A percentile compares a stretch with the other conserved stretches of the same genome.
These are phyloP conservation scores for Elsinoe australis DNA, from an alignment of 2,329 filamentous ascomycete species.

Conservation along the genomic window DNA sequence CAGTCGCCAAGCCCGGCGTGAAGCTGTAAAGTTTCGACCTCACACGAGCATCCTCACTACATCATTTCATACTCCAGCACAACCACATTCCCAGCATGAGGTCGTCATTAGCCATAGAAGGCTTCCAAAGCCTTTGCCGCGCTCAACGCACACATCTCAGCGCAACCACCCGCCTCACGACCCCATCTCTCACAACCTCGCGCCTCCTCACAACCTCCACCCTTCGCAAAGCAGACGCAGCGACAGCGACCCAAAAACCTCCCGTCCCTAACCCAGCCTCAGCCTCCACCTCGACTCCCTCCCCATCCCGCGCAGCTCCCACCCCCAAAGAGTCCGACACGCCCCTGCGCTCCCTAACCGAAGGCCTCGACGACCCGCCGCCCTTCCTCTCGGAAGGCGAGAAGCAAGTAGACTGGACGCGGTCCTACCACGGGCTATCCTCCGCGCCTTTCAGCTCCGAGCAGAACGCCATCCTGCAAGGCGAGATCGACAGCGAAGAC, in stretches of 20 bases:
- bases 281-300: slow-evolving; percentile 16
- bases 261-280: slow-evolving; percentile 11
- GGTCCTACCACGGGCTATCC: slow-evolving; percentile 73
- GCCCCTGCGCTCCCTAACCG: slow-evolving; percentile 38
- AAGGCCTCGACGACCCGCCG: slow-evolving; percentile 46
- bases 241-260: slow-evolving; percentile 1
- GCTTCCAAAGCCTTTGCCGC: slow-evolving; percentile 23
- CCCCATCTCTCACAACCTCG: background rate
- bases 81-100: slow-evolving; percentile 14
- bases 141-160: background rate
- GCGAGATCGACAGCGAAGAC: slow-evolving; percentile 61
- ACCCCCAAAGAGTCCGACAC: slow-evolving; percentile 21
- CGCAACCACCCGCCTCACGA: background rate
- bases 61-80: background rate
- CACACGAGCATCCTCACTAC: background rate
- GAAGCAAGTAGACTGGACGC: slow-evolving; percentile 67
- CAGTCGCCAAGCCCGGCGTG: background rate
- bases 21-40: slow-evolving; percentile 3
- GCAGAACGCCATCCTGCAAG: slow-evolving; percentile 59
- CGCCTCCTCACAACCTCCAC: slow-evolving; percentile 3
- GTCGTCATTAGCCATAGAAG: slow-evolving; percentile 20
- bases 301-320: slow-evolving; percentile 21
- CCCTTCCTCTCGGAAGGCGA: slow-evolving; percentile 41
- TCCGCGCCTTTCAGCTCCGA: slow-evolving; percentile 62
- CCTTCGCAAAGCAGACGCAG: background rate